Conservation (phyloP, 108 stramenopile species). For the Fragilaria crotonensis region DNA sequence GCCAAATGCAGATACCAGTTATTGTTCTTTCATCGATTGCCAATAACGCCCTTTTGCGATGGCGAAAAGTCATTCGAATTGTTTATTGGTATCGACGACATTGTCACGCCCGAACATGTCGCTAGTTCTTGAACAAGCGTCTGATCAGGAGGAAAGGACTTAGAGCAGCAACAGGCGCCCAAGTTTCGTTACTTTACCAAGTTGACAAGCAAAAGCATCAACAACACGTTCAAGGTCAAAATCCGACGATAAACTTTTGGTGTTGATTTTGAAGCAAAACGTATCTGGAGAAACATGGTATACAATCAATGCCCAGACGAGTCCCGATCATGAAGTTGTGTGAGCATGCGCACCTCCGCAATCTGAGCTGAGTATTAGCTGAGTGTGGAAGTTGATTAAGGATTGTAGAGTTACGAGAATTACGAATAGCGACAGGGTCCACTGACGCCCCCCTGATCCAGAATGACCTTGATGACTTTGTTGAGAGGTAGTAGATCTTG, state of each 20-base stretch:
- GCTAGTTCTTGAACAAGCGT: conserved; percentile 50
- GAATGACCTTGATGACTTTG: no score
- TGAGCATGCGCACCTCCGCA: no score
- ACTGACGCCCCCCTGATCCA: no score
- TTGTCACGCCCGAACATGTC: conserved; percentile 48
- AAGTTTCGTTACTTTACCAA: conserved; percentile 50
- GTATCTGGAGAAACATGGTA: conserved; percentile 37
- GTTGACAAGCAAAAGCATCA: conserved; percentile 48
- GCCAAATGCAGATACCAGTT: no score
- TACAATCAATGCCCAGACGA: conserved; percentile 50
- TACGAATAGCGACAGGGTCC: no score
- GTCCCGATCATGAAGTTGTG: conserved; percentile 47
- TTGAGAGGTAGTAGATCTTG: no score
- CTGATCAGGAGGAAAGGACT: conserved; percentile 3
- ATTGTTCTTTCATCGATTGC: conserved; percentile 82
- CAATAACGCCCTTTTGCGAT: conserved; percentile 71
- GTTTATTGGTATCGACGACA: conserved; percentile 56
- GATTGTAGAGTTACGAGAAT: no score
- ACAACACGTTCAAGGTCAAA: conserved; percentile 53
- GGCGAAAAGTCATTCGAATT: conserved; percentile 62
- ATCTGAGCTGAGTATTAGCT: no score
- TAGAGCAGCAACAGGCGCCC: conserved; percentile 11
- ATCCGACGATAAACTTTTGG: conserved; percentile 34
- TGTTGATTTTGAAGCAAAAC: conserved; percentile 60
- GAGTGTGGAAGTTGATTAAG: no score